Conservation (phyloP, 2,329 filamentous ascomycete genomes). For the Talaromyces pinophilus region DNA sequence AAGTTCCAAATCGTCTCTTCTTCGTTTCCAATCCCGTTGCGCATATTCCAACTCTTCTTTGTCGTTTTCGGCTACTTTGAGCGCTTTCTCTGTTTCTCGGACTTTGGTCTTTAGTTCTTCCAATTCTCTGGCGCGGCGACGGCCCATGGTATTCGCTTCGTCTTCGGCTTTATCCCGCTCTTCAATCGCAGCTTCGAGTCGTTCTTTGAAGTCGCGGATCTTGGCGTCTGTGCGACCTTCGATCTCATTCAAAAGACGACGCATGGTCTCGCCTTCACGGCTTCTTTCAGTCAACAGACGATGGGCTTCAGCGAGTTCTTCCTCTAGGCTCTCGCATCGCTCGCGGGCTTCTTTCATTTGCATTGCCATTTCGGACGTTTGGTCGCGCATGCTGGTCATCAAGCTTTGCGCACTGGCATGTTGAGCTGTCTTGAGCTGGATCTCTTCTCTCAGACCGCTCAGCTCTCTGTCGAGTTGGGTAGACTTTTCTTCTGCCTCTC, state of each 20-base stretch:
- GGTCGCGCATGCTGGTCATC: conserved; percentile 89
- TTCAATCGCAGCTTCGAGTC: conserved; percentile 87
- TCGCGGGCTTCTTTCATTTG: conserved; percentile 88
- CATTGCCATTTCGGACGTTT: conserved; percentile 80
- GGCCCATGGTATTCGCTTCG: conserved; percentile 75
- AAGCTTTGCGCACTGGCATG: conserved; percentile 82
- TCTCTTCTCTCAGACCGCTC: conserved; percentile 70
- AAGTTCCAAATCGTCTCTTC: conserved; percentile 74
- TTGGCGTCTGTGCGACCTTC: conserved; percentile 79
- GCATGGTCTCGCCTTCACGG: conserved; percentile 92
- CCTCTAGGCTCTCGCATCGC: conserved; percentile 81
- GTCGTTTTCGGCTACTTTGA: conserved; percentile 70
- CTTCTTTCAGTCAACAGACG: conserved; percentile 83
- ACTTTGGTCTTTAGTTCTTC: conserved; percentile 81
- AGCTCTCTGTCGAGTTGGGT: conserved; percentile 69
- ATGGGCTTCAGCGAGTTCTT: conserved; percentile 87
- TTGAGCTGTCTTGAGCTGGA: conserved; percentile 80
- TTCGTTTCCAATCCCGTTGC: conserved; percentile 72
- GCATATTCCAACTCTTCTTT: conserved; percentile 74
- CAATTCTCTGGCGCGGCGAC: conserved; percentile 75
- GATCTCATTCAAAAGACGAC: conserved; percentile 80
- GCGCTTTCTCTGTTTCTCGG: conserved; percentile 76
- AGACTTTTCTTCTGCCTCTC: conserved; percentile 73
- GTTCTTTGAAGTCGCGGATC: conserved; percentile 82
- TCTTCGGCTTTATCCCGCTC: conserved; percentile 92